phyloP scores from a whole-genome alignment of 345 rosid genomes.

The Eucalyptus marginata region DNA sequence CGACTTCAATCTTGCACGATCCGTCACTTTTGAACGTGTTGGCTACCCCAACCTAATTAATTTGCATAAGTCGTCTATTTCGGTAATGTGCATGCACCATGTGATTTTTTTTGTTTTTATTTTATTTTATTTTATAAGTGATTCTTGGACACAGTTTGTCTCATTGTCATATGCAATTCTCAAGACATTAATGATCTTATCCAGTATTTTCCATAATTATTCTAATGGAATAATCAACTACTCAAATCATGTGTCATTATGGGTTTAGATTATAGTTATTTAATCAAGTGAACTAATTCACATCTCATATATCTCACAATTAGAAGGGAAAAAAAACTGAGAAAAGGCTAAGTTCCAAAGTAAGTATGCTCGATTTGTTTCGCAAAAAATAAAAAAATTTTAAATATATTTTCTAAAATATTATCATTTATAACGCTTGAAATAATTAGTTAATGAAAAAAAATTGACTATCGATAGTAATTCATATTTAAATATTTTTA shows the following conservation, averaged over 20 bases:
- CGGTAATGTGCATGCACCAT: neutral
- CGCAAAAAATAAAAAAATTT: rapidly evolving
- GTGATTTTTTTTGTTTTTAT: neutral
- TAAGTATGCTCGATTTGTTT: rapidly evolving
- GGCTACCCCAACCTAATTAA: neutral
- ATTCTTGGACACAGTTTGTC: neutral
- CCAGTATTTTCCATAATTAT: neutral
- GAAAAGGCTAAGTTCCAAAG: neutral
- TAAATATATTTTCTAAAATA: neutral
- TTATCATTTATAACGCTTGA: rapidly evolving
- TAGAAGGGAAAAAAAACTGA: neutral
- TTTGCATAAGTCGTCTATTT: neutral
- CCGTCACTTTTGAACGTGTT: neutral
- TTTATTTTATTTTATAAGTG: neutral
- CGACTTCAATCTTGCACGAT: neutral
- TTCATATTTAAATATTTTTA: neutral
- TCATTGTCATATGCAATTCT: neutral
- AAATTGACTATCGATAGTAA: rapidly evolving
- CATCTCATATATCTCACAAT: neutral
- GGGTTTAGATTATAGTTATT: neutral
- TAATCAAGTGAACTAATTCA: neutral
- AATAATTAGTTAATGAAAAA: rapidly evolving
- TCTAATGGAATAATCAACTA: neutral
- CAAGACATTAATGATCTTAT: neutral
- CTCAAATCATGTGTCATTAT: neutral